Conservation (phyloP, 371 early-diverging fungal genomes). For the Haplosporangium sp. region DNA sequence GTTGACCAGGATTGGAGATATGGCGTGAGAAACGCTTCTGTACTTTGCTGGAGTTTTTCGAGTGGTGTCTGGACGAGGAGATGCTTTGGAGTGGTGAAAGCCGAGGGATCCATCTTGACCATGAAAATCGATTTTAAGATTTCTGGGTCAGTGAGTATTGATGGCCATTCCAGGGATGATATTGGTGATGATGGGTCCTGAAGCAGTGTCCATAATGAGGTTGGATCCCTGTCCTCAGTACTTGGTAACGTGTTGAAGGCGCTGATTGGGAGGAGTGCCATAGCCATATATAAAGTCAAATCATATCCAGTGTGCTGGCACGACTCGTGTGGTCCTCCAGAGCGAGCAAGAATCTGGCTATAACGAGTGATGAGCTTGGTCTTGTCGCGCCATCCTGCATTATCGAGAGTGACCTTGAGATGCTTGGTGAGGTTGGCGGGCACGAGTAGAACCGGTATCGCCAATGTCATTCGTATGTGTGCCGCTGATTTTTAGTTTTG, state of each 20-base stretch:
- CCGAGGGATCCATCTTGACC: slow-evolving; percentile 7
- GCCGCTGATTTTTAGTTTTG: background rate
- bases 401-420: slow-evolving; percentile 43
- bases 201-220: slow-evolving; percentile 14
- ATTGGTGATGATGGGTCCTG: slow-evolving; percentile 7
- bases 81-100: slow-evolving; percentile 40
- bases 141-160: slow-evolving; percentile 11
- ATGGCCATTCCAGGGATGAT: slow-evolving; percentile 18
- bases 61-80: slow-evolving; percentile 45
- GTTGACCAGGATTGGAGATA: slow-evolving; percentile 22
- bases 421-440: slow-evolving; percentile 47
- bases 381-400: slow-evolving; percentile 42
- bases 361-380: slow-evolving; percentile 44
- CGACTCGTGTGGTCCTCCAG: slow-evolving; percentile 1
- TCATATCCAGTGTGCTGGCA: slow-evolving; percentile 14
- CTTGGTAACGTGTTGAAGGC: background rate
- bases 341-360: slow-evolving; percentile 17
- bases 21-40: slow-evolving; percentile 24
- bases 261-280: slow-evolving; percentile 33
- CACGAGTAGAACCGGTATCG: slow-evolving; percentile 33
- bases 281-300: slow-evolving; percentile 32
- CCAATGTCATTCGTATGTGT: background rate
- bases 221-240: background rate
- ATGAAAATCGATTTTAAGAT: slow-evolving; percentile 26
- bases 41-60: slow-evolving; percentile 28